A percentile compares a stretch with the other conserved stretches of the same genome.
Conservation (phyloP, 768 basidiomycete genomes). For the Collybia mongolica region DNA sequence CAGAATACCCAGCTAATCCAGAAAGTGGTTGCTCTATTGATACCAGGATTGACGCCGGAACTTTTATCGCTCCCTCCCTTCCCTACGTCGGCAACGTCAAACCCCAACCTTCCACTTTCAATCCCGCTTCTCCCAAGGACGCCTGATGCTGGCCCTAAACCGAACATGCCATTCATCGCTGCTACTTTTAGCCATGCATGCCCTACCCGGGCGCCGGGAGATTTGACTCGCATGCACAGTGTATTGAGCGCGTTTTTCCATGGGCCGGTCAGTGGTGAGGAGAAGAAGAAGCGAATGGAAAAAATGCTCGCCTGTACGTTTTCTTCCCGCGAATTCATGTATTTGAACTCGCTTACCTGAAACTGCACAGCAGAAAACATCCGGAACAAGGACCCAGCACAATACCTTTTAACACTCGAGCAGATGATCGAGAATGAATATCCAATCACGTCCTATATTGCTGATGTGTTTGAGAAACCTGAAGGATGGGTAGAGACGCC, state of each 20-base stretch:
- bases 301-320: conserved; percentile 36
- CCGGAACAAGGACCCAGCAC: conserved; percentile 61
- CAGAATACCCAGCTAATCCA: conserved; percentile 75
- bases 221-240: conserved; percentile 80
- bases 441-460: conserved; percentile 82
- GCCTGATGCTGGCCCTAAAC: conserved; percentile 21
- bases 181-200: conserved; percentile 90
- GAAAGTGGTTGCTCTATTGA: conserved; percentile 75
- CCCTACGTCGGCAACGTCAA: conserved; percentile 64
- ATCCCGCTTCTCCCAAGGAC: conserved; percentile 32
- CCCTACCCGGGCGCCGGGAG: conserved; percentile 92
- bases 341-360: conserved; percentile 3
- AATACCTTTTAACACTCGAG: conserved; percentile 73
- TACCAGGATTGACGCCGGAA: conserved; percentile 84
- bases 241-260: conserved; percentile 83
- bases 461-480: conserved; percentile 63
- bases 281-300: conserved; percentile 68
- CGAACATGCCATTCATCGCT: conserved; percentile 62
- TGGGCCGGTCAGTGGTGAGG: conserved; percentile 73
- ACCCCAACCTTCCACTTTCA: conserved; percentile 45
- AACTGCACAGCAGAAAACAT: conserved; percentile 50
- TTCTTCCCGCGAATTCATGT: background rate
- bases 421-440: conserved; percentile 97
- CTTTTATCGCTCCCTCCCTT: conserved; percentile 70
- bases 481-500: conserved; percentile 86